Evolutionary conservation across 805 yeast genomes (phyloP), one percentile per base, ranked within the genome.

Genomic region (Candida taoyuanica): DNA sequence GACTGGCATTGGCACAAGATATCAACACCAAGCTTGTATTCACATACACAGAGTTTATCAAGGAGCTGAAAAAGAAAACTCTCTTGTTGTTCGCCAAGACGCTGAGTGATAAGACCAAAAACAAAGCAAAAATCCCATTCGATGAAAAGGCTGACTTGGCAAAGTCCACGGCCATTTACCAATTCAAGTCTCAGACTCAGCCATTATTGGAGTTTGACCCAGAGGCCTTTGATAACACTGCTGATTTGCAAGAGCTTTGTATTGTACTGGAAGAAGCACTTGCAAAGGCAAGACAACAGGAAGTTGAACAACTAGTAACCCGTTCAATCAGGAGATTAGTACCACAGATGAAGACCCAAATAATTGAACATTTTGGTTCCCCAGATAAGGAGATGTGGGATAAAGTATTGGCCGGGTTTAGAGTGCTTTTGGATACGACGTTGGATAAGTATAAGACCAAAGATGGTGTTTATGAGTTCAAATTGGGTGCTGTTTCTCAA

Each of bases 351-450:
- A 74, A 74, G 48, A 80, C 78, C 34, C 61, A 64, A n/a, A 58
- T 79, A 3, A 58, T 70, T 16, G 68, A 67, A 19, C 61, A 68
- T 25, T 62, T 85, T 19, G 57, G 67, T 7, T 59, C 68, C 30
- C 85, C 89, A 3, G 58, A 65, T 5, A 56, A 48, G 1, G 67
- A 67, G 16, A 65, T 74, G 15, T 86, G 93, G 95, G 86, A 80
- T 52, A 60, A 59, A 3, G 66, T 81, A 5, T 49, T 74, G 34
- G 55, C 45, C 2, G 62, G 59, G 14, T 80, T 84, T 52, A 58
- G 67, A 11, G 32, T 43, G 1, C 58, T 66, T 0, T 47, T 70
- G 15, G 47, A 52, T 2, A 42, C 42, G 2, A 45, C 62, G 1
- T 44, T 73, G 32, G 27, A 47, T 11, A 66, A 58, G 32, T 70